A percentile compares a stretch with the other conserved stretches of the same genome.
Evolutionary conservation across 441 rosid genomes (phyloP).

Genomic region (Mallotus japonicus): DNA sequence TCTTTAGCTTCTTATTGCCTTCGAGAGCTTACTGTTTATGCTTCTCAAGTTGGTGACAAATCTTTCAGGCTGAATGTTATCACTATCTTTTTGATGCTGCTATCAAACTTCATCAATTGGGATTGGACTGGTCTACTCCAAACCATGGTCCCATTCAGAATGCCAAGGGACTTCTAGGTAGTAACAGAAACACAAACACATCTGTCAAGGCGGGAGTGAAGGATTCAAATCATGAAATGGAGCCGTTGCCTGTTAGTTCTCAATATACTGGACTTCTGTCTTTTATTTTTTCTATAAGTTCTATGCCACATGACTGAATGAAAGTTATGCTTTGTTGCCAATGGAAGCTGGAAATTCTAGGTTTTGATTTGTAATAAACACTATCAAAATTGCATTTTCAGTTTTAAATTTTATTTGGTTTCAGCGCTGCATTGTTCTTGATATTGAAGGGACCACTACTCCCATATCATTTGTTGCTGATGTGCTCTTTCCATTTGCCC

Average conservation of each 20-base stretch:
- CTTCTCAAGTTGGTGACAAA: slow-evolving; percentile 16
- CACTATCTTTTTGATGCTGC: slow-evolving; percentile 97
- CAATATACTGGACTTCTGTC: background rate
- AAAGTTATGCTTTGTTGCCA: background rate
- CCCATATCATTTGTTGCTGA: slow-evolving; percentile 93
- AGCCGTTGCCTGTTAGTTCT: slow-evolving; percentile 46
- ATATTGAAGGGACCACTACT: slow-evolving; percentile 96
- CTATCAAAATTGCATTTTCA: background rate
- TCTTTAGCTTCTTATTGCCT: slow-evolving; percentile 17
- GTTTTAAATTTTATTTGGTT: slow-evolving; percentile 28
- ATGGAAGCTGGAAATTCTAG: background rate
- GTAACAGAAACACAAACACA: slow-evolving; percentile 26
- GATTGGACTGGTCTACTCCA: slow-evolving; percentile 76
- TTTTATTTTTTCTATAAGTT: background rate
- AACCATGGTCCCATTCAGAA: slow-evolving; percentile 62
- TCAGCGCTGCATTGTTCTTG: slow-evolving; percentile 85
- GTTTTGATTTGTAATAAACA: background rate
- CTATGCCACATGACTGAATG: background rate
- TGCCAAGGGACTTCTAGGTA: slow-evolving; percentile 35
- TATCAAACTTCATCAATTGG: slow-evolving; percentile 84
- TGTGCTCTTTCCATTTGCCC: slow-evolving; percentile 89
- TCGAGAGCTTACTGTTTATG: background rate
- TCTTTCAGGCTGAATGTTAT: slow-evolving; percentile 87
- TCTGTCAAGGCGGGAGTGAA: slow-evolving; percentile 40
- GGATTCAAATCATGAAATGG: slow-evolving; percentile 43